These are phyloP conservation scores for Aspergillus brunneoviolaceus DNA, from an alignment of 2,329 filamentous ascomycete species.

Conservation along the genomic window DNA sequence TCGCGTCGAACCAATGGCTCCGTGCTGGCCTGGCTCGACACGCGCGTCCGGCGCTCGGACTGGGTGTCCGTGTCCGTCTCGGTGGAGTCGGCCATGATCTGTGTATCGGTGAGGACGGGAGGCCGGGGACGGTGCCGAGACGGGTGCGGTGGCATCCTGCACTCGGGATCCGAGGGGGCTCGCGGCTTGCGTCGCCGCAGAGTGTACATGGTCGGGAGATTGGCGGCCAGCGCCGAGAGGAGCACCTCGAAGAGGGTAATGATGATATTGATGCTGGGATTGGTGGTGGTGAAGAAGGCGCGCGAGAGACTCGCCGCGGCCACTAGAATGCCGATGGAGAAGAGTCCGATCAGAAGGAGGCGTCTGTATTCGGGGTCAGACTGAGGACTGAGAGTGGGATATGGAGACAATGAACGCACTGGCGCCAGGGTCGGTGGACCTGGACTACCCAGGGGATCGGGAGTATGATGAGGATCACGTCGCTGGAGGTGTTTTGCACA, in stretches of 20 bases:
- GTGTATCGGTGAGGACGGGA: neutral
- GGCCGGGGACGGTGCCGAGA: neutral
- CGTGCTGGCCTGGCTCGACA: neutral
- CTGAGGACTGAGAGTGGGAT: too few relatives aligned
- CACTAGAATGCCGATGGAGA: constrained; percentile 9
- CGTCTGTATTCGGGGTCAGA: neutral
- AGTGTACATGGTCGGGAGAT: neutral
- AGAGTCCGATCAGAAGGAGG: constrained; percentile 9
- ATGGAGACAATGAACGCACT: neutral
- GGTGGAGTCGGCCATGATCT: neutral
- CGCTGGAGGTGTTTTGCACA: constrained; percentile 7
- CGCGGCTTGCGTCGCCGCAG: neutral
- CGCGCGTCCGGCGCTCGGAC: neutral
- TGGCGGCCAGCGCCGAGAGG: neutral
- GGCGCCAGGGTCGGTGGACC: constrained; percentile 6
- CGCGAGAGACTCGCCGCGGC: neutral
- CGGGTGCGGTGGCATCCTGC: neutral
- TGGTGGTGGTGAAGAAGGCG: neutral
- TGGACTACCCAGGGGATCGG: constrained; percentile 13
- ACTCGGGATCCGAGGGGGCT: neutral
- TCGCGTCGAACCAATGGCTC: neutral
- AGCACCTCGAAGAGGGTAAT: neutral
- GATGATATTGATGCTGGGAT: neutral
- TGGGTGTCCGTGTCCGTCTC: neutral
- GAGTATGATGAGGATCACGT: constrained; percentile 12